Evolutionary conservation across 139 green algal genomes (phyloP).

Genomic region (Zygnema circumcarinatum): DNA sequence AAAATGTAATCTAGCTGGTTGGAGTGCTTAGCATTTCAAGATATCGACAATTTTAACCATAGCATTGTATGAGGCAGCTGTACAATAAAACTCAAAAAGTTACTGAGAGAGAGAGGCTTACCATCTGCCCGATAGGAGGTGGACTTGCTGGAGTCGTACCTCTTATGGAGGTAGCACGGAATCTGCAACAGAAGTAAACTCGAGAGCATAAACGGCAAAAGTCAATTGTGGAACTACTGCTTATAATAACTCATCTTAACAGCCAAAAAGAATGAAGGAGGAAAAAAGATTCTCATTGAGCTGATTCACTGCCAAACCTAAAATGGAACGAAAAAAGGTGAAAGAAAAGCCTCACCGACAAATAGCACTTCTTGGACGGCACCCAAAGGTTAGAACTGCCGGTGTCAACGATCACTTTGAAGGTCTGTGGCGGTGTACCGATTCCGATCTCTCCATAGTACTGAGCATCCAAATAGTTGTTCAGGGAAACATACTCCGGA

Average conservation of each 20-base stretch:
- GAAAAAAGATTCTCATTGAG: conserved; percentile 58
- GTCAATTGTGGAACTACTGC: conserved; percentile 58
- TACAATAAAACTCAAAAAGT: neutral
- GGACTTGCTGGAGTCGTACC: conserved; percentile 81
- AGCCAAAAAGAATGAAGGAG: conserved; percentile 77
- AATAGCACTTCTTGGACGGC: conserved; percentile 81
- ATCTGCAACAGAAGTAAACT: conserved; percentile 71
- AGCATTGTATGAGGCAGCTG: neutral
- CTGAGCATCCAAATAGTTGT: conserved; percentile 69
- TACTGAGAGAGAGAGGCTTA: neutral
- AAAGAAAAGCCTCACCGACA: conserved; percentile 56
- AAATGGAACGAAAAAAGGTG: neutral
- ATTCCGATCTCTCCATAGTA: conserved; percentile 95
- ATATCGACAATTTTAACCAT: neutral
- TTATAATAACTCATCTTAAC: no score
- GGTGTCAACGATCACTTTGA: conserved; percentile 93
- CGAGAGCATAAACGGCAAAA: neutral
- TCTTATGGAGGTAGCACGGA: conserved; percentile 80
- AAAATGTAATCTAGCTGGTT: no score
- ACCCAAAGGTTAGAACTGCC: conserved; percentile 95
- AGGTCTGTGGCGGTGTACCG: conserved; percentile 88
- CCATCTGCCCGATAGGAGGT: conserved; percentile 71
- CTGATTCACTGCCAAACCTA: neutral
- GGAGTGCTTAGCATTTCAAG: no score
- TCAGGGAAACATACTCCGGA: conserved; percentile 31